phyloP scores from a whole-genome alignment of 2,329 filamentous ascomycete species.

The Aureobasidium sp. region DNA sequence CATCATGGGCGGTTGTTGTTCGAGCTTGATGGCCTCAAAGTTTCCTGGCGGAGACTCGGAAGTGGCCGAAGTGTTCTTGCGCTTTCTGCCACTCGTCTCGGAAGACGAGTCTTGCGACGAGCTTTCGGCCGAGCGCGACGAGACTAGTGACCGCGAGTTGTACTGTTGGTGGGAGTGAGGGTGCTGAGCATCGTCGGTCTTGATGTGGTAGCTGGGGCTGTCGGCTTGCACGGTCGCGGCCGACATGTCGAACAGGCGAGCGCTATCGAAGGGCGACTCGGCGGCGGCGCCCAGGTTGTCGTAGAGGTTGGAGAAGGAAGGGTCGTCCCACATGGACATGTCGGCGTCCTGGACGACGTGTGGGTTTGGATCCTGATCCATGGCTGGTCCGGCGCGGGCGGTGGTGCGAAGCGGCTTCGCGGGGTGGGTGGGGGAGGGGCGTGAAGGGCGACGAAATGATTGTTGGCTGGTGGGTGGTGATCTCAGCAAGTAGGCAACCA shows the following conservation, averaged over 20 bases:
- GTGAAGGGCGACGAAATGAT: constrained; percentile 4
- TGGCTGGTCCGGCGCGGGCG: background rate
- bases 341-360: constrained; percentile 20
- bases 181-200: constrained; percentile 21
- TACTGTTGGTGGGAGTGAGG: constrained; percentile 17
- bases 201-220: constrained; percentile 23
- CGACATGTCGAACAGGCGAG: constrained; percentile 26
- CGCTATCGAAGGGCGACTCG: constrained; percentile 24
- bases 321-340: constrained; percentile 26
- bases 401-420: constrained; percentile 8
- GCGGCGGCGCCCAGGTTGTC: constrained; percentile 21
- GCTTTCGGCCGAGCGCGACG: constrained; percentile 32
- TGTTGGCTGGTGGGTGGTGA: background rate
- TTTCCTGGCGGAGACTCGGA: constrained; percentile 31
- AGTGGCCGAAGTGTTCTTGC: constrained; percentile 34
- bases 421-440: constrained; percentile 11
- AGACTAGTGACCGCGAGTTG: constrained; percentile 18
- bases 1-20: background rate
- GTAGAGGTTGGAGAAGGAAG: constrained; percentile 23
- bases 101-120: constrained; percentile 38
- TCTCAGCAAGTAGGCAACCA: background rate
- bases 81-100: constrained; percentile 34
- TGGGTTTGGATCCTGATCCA: constrained; percentile 16
- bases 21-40: constrained; percentile 8
- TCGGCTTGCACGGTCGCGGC: constrained; percentile 19